Evolutionary conservation across 2,329 filamentous ascomycete genomes (phyloP).

Genomic region (Pestalotiopsis sp.): DNA sequence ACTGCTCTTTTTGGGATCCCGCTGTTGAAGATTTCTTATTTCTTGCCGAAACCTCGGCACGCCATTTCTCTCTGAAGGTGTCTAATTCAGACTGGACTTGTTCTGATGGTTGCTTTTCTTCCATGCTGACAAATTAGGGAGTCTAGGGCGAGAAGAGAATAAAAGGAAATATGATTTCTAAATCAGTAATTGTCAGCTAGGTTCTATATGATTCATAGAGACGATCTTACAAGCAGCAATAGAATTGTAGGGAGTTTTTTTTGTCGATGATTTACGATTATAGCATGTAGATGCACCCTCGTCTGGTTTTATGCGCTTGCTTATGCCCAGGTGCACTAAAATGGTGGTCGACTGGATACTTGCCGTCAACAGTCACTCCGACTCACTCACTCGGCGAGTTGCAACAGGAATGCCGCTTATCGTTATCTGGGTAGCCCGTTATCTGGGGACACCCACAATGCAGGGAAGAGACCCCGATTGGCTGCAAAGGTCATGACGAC

Average conservation of each 20-base stretch:
- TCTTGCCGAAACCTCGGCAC: constrained; percentile 66
- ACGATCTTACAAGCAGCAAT: background rate
- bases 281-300: background rate
- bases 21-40: constrained; percentile 32
- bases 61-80: constrained; percentile 83
- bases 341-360: background rate
- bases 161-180: background rate
- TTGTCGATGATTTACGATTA: background rate
- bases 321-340: background rate
- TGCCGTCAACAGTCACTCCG: background rate
- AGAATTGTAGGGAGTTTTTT: background rate
- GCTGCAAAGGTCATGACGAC: background rate
- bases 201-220: background rate
- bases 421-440: background rate
- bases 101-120: constrained; percentile 22
- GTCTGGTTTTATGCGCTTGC: background rate
- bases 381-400: background rate
- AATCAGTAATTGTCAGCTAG: background rate
- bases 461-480: constrained; percentile 2
- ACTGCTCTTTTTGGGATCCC: background rate
- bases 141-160: background rate
- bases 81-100: constrained; percentile 71
- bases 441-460: background rate
- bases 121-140: constrained; percentile 16
- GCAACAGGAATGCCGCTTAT: background rate